Evolutionary conservation across 192 early-diverging fungal species (phyloP), one percentile per base, ranked within the genome.

Genomic region (Linnemannia zychae): DNA sequence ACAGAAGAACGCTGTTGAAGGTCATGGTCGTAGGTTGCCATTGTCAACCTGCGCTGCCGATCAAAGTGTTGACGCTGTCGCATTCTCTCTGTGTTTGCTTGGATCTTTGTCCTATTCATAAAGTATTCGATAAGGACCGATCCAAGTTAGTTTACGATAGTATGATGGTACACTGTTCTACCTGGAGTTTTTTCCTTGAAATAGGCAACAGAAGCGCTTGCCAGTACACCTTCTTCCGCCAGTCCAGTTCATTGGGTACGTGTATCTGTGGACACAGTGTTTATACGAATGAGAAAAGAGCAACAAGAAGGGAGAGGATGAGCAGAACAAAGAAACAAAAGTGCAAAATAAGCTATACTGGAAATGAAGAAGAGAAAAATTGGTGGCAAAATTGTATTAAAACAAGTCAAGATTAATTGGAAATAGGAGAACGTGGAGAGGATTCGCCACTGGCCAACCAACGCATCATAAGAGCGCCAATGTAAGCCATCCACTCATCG

Each of bases 401-500:
- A 31, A 9, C 9, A 63, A 33, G 12, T 31, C 52, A 57, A 7
- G 15, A 63, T 63, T 31, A 63, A 24, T n/a, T 63, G 57, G 57
- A 63, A 31, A 63, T n/a, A 3, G 57, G 24, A 13, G 83, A 85
- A 20, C 68, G 40, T 11, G 83, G 83, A 0, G 83, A 79, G 0
- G 83, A 79, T 28, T 85, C 49, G 1, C 83, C 83, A 20, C 76
- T 78, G 33, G 83, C 83, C 2, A 85, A 70, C 83, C 83, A 85
- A 20, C 77, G 72, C 83, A 85, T 85, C 83, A 85, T 85, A 33
- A 85, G 22, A 0, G 83, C 83, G 0, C 77, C 83, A 2, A 85
- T 85, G 24, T 85, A 85, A 3, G 83, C 77, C 74, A 71, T 75
- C 83, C 83, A 85, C 47, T 85, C 83, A 31, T 85, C 83, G 36